Percentiles rank a stretch among this genome's conserved stretches.
Conservation (phyloP, 2,329 filamentous ascomycete species). For the Diaporthe longicolla region DNA sequence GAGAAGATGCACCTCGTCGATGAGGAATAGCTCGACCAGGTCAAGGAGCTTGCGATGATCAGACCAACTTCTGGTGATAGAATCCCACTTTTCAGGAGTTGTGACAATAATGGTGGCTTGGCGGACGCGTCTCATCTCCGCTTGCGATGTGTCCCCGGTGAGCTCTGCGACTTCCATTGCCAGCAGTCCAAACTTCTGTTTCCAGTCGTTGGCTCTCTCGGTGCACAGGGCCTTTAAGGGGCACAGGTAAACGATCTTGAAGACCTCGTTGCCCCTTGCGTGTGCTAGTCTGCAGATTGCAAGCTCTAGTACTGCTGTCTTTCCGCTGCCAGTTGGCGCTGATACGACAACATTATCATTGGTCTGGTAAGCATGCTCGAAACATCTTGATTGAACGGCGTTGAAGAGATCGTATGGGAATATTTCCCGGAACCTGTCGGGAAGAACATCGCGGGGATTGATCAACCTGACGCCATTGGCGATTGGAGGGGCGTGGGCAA, state of each 20-base stretch:
- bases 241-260: slow-evolving; percentile 88
- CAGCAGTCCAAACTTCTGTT: slow-evolving; percentile 77
- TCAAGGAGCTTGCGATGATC: slow-evolving; percentile 82
- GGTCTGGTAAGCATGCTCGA: slow-evolving; percentile 73
- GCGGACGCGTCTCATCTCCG: slow-evolving; percentile 77
- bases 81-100: slow-evolving; percentile 94
- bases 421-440: slow-evolving; percentile 77
- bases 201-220: slow-evolving; percentile 84
- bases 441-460: slow-evolving; percentile 66
- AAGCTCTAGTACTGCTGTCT: slow-evolving; percentile 85
- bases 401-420: slow-evolving; percentile 86
- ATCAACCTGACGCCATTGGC: slow-evolving; percentile 58
- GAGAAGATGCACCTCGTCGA: slow-evolving; percentile 90
- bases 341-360: slow-evolving; percentile 85
- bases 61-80: slow-evolving; percentile 88
- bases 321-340: slow-evolving; percentile 87
- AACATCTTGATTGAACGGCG: slow-evolving; percentile 86
- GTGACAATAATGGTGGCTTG: slow-evolving; percentile 87
- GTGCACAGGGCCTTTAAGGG: slow-evolving; percentile 87
- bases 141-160: slow-evolving; percentile 82
- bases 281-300: slow-evolving; percentile 81
- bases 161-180: slow-evolving; percentile 81
- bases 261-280: slow-evolving; percentile 68
- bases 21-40: slow-evolving; percentile 83
- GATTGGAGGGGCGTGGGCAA: slow-evolving; percentile 51